A percentile compares a stretch with the other conserved stretches of the same genome.
phyloP scores from a whole-genome alignment of 306 rosid species.

The Ammopiptanthus mongolicus region DNA sequence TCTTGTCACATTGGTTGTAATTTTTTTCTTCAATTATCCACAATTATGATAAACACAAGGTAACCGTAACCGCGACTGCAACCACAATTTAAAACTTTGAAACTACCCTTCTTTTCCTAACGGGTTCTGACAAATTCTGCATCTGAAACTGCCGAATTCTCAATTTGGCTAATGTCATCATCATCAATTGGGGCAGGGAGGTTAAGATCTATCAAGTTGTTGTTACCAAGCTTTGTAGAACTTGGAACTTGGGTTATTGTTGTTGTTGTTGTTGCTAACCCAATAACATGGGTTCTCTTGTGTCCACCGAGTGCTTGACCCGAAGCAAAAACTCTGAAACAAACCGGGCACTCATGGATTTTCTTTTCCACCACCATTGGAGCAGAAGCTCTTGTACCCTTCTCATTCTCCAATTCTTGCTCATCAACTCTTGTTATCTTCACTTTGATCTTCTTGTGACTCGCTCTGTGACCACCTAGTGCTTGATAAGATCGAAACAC shows the following conservation, averaged over 20 bases:
- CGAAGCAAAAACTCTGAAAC: conserved; percentile 77
- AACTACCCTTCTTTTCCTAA: not conserved
- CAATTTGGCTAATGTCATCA: conserved; percentile 61
- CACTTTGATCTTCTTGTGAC: conserved; percentile 74
- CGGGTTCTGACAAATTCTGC: conserved; percentile 50
- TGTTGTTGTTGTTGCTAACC: conserved; percentile 19
- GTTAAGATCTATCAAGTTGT: conserved; percentile 75
- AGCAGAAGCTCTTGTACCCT: not conserved
- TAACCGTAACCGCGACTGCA: too few species aligned
- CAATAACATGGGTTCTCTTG: conserved; percentile 80
- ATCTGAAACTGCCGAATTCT: conserved; percentile 74
- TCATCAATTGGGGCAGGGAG: conserved; percentile 83
- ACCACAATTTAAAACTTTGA: too few species aligned
- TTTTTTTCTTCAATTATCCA: too few species aligned
- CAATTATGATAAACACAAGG: too few species aligned
- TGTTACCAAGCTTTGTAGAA: conserved; percentile 29
- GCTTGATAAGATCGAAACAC: conserved; percentile 88
- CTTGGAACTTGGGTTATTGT: not conserved
- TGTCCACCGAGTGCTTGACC: conserved; percentile 99
- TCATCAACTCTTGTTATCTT: not conserved
- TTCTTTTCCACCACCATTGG: conserved; percentile 33
- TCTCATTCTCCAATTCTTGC: conserved; percentile 17
- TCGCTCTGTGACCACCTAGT: conserved; percentile 89
- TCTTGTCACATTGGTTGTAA: too few species aligned
- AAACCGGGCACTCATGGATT: conserved; percentile 71